Evolutionary conservation across 371 early-diverging fungal genomes (phyloP), one percentile per base, ranked within the genome.

Genomic region (Mortierella sp.): DNA sequence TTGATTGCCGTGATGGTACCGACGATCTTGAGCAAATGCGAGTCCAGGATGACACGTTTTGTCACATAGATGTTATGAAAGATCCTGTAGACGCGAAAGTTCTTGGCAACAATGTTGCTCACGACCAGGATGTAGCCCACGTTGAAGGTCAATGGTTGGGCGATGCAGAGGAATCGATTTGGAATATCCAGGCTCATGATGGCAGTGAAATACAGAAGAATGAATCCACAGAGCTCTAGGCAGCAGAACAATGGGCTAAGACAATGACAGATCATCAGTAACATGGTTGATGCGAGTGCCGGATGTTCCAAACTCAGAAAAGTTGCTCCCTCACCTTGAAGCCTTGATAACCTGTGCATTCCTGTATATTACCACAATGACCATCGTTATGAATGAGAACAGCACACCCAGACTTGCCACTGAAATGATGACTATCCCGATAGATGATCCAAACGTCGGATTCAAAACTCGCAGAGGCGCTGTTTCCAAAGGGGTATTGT

Each of bases 71-170:
- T 85, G 41, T 87, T 87, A 58, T 87, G 85, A 51, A 86, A 87
- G 29, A 87, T 87, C 24, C 86, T 70, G 73, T 87, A 87, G 3
- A 87, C 85, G 2, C 88, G 80, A 61, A 86, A 87, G 56, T 87
- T 87, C 55, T 87, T 87, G 40, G 86, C 86, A 29, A 87, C 86
- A 80, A 87, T 82, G 34, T 87, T 87, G 54, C 88, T 86, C 19
- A 87, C 71, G 3, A 86, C 84, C 8, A 87, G 76, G 6, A 87
- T 48, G 51, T 86, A 85, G 1, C 88, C 88, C 17, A 87, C 71
- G 64, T 84, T 87, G 45, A 87, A 78, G 0, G 82, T 64, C 4
- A 86, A 51, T 17, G 88, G 88, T 22, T 79, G 72, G 0, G 78
- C 68, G 49, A 81, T 64, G 53, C 88, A 87, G 24, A 71, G 60